Conservation (phyloP, 495 filamentous ascomycete species). For the Pyronema omphalodes region DNA sequence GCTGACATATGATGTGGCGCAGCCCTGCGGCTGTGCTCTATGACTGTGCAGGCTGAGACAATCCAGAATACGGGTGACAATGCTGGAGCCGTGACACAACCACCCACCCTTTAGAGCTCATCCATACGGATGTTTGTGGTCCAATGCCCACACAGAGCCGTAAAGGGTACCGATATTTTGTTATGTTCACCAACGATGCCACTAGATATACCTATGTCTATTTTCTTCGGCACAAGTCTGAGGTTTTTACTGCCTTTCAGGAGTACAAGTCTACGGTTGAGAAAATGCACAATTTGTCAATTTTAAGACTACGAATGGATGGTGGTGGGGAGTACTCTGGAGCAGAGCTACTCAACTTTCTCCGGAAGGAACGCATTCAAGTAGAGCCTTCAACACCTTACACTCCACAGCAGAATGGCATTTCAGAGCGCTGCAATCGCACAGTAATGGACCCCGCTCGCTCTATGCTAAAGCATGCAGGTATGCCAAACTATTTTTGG, state of each 20-base stretch:
- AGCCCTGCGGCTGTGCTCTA: too few relatives aligned
- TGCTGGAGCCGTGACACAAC: too few relatives aligned
- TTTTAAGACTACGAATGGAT: not conserved
- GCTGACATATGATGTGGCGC: too few relatives aligned
- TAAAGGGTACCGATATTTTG: too few relatives aligned
- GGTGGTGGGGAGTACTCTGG: too few relatives aligned
- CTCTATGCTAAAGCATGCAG: conserved; percentile 2
- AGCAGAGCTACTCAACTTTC: not conserved
- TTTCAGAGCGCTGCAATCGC: conserved; percentile 1
- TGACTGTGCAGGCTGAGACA: too few relatives aligned
- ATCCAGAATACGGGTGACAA: too few relatives aligned
- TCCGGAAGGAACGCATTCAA: not conserved
- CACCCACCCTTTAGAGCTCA: too few relatives aligned
- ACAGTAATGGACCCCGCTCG: not conserved
- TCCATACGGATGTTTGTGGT: too few relatives aligned
- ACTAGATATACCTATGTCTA: too few relatives aligned
- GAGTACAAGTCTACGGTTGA: not conserved
- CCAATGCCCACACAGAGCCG: too few relatives aligned
- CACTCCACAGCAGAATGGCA: conserved; percentile 1
- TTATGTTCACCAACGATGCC: too few relatives aligned
- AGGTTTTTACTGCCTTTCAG: not conserved
- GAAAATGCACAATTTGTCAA: not conserved
- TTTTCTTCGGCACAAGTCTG: not conserved
- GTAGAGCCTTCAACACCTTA: not conserved
- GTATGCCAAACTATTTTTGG: not conserved